These are phyloP conservation scores for Rosellinia necatrix DNA, from an alignment of 2,329 filamentous ascomycete genomes.

Conservation along the genomic window DNA sequence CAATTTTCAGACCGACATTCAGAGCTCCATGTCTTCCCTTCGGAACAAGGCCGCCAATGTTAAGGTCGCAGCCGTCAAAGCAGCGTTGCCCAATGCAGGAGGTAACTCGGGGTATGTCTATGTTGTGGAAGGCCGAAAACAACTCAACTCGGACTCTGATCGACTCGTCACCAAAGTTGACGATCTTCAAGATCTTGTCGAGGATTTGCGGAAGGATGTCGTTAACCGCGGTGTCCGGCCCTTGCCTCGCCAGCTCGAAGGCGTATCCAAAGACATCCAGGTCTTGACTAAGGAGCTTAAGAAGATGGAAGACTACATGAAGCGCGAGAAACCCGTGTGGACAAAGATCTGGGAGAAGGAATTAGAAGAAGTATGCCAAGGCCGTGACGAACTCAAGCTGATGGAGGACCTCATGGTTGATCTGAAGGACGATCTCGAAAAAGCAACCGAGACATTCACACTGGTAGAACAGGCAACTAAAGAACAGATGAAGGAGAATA, in stretches of 20 bases:
- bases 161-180: conserved; percentile 90
- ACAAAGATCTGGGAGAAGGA: conserved; percentile 99
- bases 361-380: conserved; percentile 92
- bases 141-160: conserved; percentile 84
- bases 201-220: conserved; percentile 96
- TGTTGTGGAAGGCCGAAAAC: conserved; percentile 84
- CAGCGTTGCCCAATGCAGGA: conserved; percentile 71
- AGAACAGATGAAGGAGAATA: conserved; percentile 83
- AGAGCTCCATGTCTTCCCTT: conserved; percentile 83
- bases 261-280: conserved; percentile 85
- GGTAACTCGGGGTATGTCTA: conserved; percentile 83
- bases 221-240: conserved; percentile 91
- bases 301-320: conserved; percentile 92
- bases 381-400: conserved; percentile 91
- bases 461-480: conserved; percentile 98
- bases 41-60: conserved; percentile 81
- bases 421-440: conserved; percentile 91
- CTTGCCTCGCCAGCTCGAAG: conserved; percentile 85
- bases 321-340: conserved; percentile 92
- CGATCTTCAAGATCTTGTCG: conserved; percentile 94
- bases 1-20: conserved; percentile 85
- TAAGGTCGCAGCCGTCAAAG: conserved; percentile 74
- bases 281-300: conserved; percentile 82
- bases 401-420: conserved; percentile 95
- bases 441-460: conserved; percentile 89